Percentiles rank a stretch among this genome's conserved stretches.
These are phyloP conservation scores for Oenanthe sinensis DNA, from an alignment of 129 eudicot species.

Conservation along the genomic window DNA sequence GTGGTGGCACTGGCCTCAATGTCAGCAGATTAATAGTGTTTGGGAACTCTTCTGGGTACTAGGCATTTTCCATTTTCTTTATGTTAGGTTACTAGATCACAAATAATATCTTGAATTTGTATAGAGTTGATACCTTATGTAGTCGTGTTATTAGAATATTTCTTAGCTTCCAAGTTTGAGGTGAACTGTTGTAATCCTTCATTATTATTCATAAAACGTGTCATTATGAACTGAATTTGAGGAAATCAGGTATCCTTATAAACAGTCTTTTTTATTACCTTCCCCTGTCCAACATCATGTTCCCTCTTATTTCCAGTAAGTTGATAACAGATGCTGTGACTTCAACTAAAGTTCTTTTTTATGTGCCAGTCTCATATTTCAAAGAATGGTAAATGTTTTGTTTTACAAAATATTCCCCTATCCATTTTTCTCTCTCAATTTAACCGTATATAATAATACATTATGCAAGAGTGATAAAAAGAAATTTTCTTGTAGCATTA, in stretches of 20 bases:
- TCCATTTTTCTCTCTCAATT: not conserved
- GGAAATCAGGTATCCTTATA: not conserved
- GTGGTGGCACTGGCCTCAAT: not conserved
- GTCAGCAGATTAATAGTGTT: not conserved
- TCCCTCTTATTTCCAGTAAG: not conserved
- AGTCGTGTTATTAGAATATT: not conserved
- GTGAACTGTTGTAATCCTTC: not conserved
- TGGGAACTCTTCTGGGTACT: not conserved
- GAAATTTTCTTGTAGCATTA: not conserved
- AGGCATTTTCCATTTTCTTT: not conserved
- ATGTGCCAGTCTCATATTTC: not conserved
- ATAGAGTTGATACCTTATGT: not conserved
- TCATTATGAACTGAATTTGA: not conserved
- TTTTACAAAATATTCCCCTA: not conserved
- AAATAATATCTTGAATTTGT: not conserved
- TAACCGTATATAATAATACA: not conserved
- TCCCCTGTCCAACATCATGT: not conserved
- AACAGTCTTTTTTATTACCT: not conserved
- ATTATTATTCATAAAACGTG: not conserved
- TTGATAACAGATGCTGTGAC: not conserved
- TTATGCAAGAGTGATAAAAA: not conserved
- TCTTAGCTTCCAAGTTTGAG: not conserved
- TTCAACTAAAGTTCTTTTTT: not conserved
- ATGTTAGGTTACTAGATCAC: not conserved
- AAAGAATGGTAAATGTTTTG: not conserved